Evolutionary conservation across 805 yeast genomes (phyloP), one percentile per base, ranked within the genome.

Genomic region (Metschnikowia cubensis): DNA sequence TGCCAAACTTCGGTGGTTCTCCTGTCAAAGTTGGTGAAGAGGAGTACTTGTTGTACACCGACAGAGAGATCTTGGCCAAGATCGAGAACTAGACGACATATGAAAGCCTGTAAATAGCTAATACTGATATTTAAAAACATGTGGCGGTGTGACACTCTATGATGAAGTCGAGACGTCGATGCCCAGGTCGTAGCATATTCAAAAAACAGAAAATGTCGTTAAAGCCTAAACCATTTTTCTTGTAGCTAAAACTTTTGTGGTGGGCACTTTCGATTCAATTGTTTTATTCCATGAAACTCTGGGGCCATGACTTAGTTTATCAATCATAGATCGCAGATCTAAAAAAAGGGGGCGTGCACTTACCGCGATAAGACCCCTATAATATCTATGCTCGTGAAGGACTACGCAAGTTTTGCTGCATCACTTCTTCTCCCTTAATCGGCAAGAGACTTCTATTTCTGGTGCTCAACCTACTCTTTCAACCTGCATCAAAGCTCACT

Each of bases 1-100:
- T 94, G 66, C 98, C 98, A 57, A 82, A 86, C 52, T 92, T 87
- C 60, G 99, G 99, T 54, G 99, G 99, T 50, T 83, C 90, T 58
- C 74, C 89, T 56, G 81, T 94, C 71, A 90, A 87, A 75, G 81
- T 94, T 61, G 91, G 88, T 60, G 90, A 87, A 53, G 96, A 91
- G 61, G 87, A 82, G 67, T 84, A 76, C 63, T 78, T 87, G 60
- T 77, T 91, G 64, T 90, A 87, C 82, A 87, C 96, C 70, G 98
- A 94, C 74, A 76, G 87, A 64, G 99, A 92, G 74, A 88, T 92
- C 69, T 81, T 94, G 64, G 99, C 98, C 64, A 92, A 89, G 79
- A 83, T 94, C 65, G 84, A 84, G 59, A 78, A 73, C 57, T 55
- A 55, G 48, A 49, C 33, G 18, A 25, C 22, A 36, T 17, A 29